Base-by-base conservation (phyloP, 805 yeast genomes). In the Kluyveromyces aestuarii region DNA sequence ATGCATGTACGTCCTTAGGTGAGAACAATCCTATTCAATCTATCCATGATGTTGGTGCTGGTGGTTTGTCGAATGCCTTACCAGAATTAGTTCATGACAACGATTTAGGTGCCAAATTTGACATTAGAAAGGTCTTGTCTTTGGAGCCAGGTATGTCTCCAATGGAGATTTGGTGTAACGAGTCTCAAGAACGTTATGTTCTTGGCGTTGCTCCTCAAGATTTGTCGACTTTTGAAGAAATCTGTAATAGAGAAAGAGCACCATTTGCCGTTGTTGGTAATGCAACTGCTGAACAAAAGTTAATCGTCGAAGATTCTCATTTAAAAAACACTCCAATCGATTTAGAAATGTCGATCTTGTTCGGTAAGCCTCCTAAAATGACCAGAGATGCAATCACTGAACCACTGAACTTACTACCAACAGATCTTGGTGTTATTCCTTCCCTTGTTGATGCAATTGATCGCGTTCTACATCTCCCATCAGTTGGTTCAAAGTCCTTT, bases 131-230 rank as follows among this genome's bases (percentile, higher is more conserved):
- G 48, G 84, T 93, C 49, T 79, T 95, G 49, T 83, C 89, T 37
- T 77, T 89, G 55, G 99, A 93, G 68, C 95, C 96, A 44, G 95
- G 97, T 50, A 88, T 93, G 97, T 91, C 98, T 6, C 98, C 99
- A 48, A 87, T 93, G 96, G 99, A 93, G 73, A 88, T 93, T 55
- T 93, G 99, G 99, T 93, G 99, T 79, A 91, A 95, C 61, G 99
- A 93, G 71, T 93, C 98, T 2, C 99, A 93, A 72, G 99, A 93
- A 70, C 82, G 99, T 68, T 93, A 90, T 60, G 99, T 93, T 21
- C 70, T 93, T 59, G 98, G 96, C 55, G 95, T 93, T 53, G 77
- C 88, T 14, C 87, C 87, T 48, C 81, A 80, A 52, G 86, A 89
- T 63, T 70, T 91, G 50, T 78, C 78, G 7, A 57, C 72, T 19